Conservation (phyloP, 1,284 basidiomycete species). For the Agroathelia rolfsii region DNA sequence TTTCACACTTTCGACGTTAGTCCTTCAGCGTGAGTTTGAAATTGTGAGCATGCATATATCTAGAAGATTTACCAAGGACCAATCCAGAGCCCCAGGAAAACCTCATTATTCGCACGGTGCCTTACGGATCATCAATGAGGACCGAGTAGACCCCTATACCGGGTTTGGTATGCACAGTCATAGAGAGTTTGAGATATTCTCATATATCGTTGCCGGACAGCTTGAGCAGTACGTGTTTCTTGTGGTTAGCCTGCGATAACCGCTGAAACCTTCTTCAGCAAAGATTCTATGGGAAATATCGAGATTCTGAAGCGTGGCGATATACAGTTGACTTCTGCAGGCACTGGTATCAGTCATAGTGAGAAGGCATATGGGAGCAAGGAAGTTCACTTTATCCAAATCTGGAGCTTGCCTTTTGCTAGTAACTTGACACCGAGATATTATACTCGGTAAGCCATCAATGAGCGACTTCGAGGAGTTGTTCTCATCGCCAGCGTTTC, state of each 20-base stretch:
- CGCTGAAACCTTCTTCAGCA: conserved; percentile 28
- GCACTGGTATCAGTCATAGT: conserved; percentile 81
- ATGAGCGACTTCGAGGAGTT: background rate
- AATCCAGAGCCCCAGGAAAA: conserved; percentile 36
- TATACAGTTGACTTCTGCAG: conserved; percentile 84
- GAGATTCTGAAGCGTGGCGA: conserved; percentile 85
- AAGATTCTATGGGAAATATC: conserved; percentile 83
- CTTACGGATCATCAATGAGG: conserved; percentile 82
- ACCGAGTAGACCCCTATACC: conserved; percentile 66
- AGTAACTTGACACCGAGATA: conserved; percentile 60
- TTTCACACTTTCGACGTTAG: conserved; percentile 87
- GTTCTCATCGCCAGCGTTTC: conserved; percentile 1
- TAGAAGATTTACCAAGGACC: no score
- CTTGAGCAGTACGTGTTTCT: conserved; percentile 57
- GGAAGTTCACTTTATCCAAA: conserved; percentile 78
- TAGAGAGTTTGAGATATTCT: conserved; percentile 86
- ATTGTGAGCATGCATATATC: no score
- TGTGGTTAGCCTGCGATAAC: conserved; percentile 12
- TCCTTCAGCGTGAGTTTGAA: conserved; percentile 35
- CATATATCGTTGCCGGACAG: conserved; percentile 71
- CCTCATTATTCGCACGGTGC: conserved; percentile 48
- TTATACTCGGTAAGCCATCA: conserved; percentile 50
- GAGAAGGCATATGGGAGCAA: conserved; percentile 53
- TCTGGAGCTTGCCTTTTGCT: conserved; percentile 69
- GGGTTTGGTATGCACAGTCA: conserved; percentile 88